Evolutionary conservation across 768 basidiomycete species (phyloP), one percentile per base, ranked within the genome.

Genomic region (Tulasnella calospora): DNA sequence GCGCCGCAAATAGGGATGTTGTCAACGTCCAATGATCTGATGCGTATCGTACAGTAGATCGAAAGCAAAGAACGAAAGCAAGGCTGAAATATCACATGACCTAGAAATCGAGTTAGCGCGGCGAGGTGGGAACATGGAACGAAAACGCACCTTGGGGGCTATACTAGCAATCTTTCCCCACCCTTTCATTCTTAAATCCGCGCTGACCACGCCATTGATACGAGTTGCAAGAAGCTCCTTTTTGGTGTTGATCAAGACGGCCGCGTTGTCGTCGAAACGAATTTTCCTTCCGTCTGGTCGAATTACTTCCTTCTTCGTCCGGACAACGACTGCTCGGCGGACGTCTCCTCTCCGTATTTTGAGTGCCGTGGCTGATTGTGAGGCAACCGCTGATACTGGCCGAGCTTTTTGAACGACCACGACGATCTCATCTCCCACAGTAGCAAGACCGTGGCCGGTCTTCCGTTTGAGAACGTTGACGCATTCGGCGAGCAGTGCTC

Each of bases 381-480:
- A 88, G 8, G 92, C 90, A 9, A 90, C 87, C 6, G 89, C 88
- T 13, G 92, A 89, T 13, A 96, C 85, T 7, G 96, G 95, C 19
- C 96, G 90, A 4, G 97, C 96, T 77, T 91, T 90, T 83, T 98
- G 94, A 79, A 99, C 91, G 78, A 99, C 95, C 78, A 95, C 95
- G 81, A 97, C 95, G 79, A 98, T 95, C 84, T 97, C 95, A 85
- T 98, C 96, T 70, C 96, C 96, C 21, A 95, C 93, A 41, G 90
- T 88, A 44, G 95, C 97, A 90, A 94, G 94, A 67, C 96, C 96
- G 81, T 95, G 94, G 13, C 77, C 77, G 84, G 94, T 96, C 85
- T 98, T 99, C 83, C 94, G 91, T 85, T 98, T 98, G 78, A 98
- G 88, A 38, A 99, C 90, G 84, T 98, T 98, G 83, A 99, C 94